phyloP scores from a whole-genome alignment of 2,329 filamentous ascomycete species.

The Lasiodiplodia gonubiensis region DNA sequence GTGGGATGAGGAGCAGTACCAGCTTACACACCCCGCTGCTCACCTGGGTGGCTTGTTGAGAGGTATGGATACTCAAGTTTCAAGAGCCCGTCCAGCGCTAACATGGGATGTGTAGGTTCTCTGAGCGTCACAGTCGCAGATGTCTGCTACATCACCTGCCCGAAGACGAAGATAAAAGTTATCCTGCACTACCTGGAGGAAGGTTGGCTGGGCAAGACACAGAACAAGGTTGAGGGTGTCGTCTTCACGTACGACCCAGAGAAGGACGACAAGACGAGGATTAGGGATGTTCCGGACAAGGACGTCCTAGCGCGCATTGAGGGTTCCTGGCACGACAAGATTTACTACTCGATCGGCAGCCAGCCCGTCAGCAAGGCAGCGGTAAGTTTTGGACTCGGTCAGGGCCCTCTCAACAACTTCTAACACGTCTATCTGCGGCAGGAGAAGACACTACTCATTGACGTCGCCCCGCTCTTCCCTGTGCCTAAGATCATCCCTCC shows the following conservation, averaged over 20 bases:
- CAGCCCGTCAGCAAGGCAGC: constrained; percentile 54
- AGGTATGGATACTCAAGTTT: constrained; percentile 47
- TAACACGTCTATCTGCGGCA: constrained; percentile 29
- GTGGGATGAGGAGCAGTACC: constrained; percentile 86
- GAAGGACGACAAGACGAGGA: constrained; percentile 77
- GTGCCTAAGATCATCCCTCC: constrained; percentile 81
- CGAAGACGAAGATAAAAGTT: constrained; percentile 87
- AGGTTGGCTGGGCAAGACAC: constrained; percentile 88
- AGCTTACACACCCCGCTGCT: constrained; percentile 92
- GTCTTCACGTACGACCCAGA: constrained; percentile 89
- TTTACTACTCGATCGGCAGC: constrained; percentile 63
- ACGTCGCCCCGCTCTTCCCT: constrained; percentile 82
- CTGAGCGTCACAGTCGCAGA: constrained; percentile 90
- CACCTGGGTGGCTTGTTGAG: constrained; percentile 87
- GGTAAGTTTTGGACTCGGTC: constrained; percentile 56
- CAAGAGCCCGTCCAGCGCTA: not conserved
- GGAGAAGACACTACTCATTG: constrained; percentile 75
- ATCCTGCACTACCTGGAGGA: constrained; percentile 94
- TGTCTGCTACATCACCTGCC: constrained; percentile 84
- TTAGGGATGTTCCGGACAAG: constrained; percentile 85
- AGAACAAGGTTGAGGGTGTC: constrained; percentile 89
- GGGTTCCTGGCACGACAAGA: constrained; percentile 81
- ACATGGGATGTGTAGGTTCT: constrained; percentile 56
- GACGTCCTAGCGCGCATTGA: constrained; percentile 83
- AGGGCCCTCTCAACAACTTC: constrained; percentile 34